Evolutionary conservation across 306 rosid species (phyloP).

Genomic region (Casuarina cunninghamiana): DNA sequence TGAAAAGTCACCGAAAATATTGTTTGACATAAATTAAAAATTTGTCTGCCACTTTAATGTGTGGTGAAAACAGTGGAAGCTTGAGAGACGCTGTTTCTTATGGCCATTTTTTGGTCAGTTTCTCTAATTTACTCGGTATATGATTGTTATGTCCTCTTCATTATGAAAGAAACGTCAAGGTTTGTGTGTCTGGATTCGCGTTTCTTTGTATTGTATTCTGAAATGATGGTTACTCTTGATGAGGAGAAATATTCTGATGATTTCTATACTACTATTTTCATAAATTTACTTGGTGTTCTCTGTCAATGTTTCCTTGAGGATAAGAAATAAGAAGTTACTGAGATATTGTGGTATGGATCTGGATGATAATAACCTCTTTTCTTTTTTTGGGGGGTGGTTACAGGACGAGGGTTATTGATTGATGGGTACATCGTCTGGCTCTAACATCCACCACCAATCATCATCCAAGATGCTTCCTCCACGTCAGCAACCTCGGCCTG

Average conservation of each 20-base stretch:
- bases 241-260: background rate
- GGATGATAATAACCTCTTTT: slow-evolving; percentile 1
- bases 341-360: slow-evolving; percentile 2
- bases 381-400: slow-evolving; percentile 16
- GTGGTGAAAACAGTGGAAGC: background rate
- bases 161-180: no score
- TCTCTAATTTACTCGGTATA: background rate
- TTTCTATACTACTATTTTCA: background rate
- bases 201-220: background rate
- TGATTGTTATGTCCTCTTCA: background rate
- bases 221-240: background rate
- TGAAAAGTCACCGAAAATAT: slow-evolving; percentile 10
- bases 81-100: background rate
- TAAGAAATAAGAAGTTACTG: background rate
- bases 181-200: background rate
- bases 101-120: background rate
- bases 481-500: slow-evolving; percentile 78
- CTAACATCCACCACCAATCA: slow-evolving; percentile 52
- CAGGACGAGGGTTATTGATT: slow-evolving; percentile 32
- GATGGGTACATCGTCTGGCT: slow-evolving; percentile 66
- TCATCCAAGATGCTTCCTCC: slow-evolving; percentile 73
- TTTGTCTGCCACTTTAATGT: background rate
- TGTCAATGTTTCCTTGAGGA: background rate
- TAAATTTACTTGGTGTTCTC: background rate
- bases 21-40: background rate